Percentiles rank a stretch among this genome's conserved stretches.
Conservation (phyloP, 106 monocot genomes). For the Gastrodia elata region DNA sequence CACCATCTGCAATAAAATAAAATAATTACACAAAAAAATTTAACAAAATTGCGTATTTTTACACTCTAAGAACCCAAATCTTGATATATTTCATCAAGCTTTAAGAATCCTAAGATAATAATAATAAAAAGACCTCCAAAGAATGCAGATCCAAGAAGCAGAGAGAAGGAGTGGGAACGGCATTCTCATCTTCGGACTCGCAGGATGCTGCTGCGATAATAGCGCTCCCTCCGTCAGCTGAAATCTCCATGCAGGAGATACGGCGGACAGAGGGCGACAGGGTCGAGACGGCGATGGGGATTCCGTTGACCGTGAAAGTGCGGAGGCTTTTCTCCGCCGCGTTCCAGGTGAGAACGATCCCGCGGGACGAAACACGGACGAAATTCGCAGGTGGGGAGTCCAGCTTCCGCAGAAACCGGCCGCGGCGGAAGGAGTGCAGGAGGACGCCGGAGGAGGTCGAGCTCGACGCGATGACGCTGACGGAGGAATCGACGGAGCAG, state of each 20-base stretch:
- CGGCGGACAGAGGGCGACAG: conserved; percentile 47
- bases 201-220: conserved; percentile 53
- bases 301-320: conserved; percentile 85
- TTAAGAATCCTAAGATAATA: too few relatives aligned
- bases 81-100: too few relatives aligned
- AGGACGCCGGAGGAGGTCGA: conserved; percentile 58
- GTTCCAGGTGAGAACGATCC: conserved; percentile 76
- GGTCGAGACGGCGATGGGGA: conserved; percentile 37
- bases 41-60: too few relatives aligned
- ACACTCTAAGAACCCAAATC: too few relatives aligned
- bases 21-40: too few relatives aligned
- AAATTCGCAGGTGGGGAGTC: conserved; percentile 35
- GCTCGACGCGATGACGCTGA: conserved; percentile 69
- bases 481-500: conserved; percentile 67
- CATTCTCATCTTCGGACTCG: conserved; percentile 13
- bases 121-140: conserved; percentile 54
- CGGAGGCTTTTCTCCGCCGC: conserved; percentile 36
- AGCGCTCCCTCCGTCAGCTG: conserved; percentile 59
- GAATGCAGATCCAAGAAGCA: conserved; percentile 69
- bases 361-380: conserved; percentile 65
- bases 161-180: conserved; percentile 67
- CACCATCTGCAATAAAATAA: conserved; percentile 44
- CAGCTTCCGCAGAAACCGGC: conserved; percentile 63
- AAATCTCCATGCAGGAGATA: conserved; percentile 76
- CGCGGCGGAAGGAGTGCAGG: conserved; percentile 70